Conservation (phyloP, 768 basidiomycete species). For the Mycena albidolilacea region DNA sequence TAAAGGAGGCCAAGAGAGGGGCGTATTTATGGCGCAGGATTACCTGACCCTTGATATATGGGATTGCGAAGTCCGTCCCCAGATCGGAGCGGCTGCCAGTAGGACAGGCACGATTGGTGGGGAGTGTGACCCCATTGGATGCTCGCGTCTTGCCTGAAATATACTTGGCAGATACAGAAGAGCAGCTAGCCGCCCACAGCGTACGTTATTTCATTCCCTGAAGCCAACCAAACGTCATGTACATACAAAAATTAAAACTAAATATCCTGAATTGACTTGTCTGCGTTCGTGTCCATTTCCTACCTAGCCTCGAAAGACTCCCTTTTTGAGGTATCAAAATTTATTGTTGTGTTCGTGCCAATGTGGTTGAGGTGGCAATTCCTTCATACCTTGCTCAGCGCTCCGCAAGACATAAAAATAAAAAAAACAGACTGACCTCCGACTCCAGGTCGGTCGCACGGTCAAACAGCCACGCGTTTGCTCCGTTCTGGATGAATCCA, state of each 20-base stretch:
- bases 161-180: too few species aligned
- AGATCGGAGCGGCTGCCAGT: constrained; percentile 29
- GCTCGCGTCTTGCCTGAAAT: neutral
- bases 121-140: neutral
- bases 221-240: neutral
- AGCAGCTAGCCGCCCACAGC: too few species aligned
- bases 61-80: constrained; percentile 2
- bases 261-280: neutral
- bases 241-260: neutral
- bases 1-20: neutral
- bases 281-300: neutral
- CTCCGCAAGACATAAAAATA: neutral
- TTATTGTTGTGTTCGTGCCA: constrained; percentile 28
- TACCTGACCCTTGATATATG: constrained; percentile 11
- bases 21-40: constrained; percentile 8
- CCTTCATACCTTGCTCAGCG: constrained; percentile 8
- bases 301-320: neutral
- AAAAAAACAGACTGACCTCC: constrained; percentile 9
- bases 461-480: constrained; percentile 41
- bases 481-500: constrained; percentile 40
- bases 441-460: constrained; percentile 21
- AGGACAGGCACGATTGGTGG: neutral
- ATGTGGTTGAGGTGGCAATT: neutral
- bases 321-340: neutral
- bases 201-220: neutral